Base-by-base conservation (phyloP, 1,284 basidiomycete species). In the Cutaneotrichosporon sp. region DNA sequence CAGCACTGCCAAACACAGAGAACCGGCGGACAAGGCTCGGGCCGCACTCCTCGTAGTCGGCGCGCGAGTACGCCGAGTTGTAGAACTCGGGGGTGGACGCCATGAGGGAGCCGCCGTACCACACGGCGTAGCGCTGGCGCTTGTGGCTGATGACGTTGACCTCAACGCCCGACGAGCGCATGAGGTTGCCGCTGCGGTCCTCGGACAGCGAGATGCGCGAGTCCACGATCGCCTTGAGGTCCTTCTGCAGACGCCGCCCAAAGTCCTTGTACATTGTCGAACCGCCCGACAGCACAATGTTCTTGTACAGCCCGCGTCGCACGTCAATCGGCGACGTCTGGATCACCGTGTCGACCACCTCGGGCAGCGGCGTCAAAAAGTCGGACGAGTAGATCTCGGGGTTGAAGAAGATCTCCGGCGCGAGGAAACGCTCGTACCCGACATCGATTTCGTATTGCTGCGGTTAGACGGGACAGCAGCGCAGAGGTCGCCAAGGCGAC, bases 391-490 rank as follows among this genome's bases (percentile, higher is more conserved):
- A 90, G 66, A 99, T 97, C 74, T 98, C 96, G 12, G 96, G 96
- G 77, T 98, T 98, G 83, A 98, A 98, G 80, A 98, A 97, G 72
- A 98, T 96, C 74, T 98, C 96, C 4, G 96, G 92, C 0, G 94
- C 94, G 37, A 99, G 84, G 83, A 99, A 99, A 35, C 96, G 90
- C 76, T 98, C 96, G 77, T 97, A 98, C 18, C 96, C 96, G 55
- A 99, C 84, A 68, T 99, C 94, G 44, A 98, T 80, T 48, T 80
- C 73, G 75, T 94, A 96, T 84, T 88, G 86, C 86, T 92, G 70
- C 23, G 21, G 15, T 40, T 49, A n/a, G n/a, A n/a, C n/a, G n/a
- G n/a, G n/a, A n/a, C n/a, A 53, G 36, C 21, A 18, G 12, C 17
- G 26, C 46, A 38, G 30, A 21, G 21, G 30, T 37, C 8, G n/a